Evolutionary conservation across 2,329 filamentous ascomycete genomes (phyloP).

Genomic region (Beauveria medogensis): DNA sequence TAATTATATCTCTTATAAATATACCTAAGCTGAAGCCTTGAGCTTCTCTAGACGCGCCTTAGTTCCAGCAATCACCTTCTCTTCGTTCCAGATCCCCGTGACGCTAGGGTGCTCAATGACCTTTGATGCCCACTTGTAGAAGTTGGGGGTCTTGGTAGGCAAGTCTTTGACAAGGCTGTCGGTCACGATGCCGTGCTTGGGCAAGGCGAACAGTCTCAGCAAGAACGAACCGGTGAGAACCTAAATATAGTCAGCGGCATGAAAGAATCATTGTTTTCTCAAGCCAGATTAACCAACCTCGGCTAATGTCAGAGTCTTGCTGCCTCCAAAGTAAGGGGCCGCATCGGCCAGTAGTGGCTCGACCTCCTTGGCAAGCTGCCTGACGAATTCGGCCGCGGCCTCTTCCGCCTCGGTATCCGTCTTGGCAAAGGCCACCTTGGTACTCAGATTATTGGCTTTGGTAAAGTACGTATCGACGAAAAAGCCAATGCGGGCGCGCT

Average conservation of each 20-base stretch:
- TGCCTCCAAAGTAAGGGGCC: constrained; percentile 56
- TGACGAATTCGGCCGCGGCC: constrained; percentile 42
- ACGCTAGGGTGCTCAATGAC: constrained; percentile 58
- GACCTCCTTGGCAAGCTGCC: constrained; percentile 57
- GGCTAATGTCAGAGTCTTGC: constrained; percentile 57
- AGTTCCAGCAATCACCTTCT: constrained; percentile 13
- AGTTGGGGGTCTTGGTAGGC: constrained; percentile 51
- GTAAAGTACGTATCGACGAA: constrained; percentile 63
- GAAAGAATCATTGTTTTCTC: neutral
- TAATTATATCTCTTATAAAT: no score
- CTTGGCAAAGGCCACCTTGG: constrained; percentile 39
- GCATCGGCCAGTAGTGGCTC: constrained; percentile 57
- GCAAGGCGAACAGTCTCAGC: constrained; percentile 47
- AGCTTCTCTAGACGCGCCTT: constrained; percentile 16
- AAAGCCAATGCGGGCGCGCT: constrained; percentile 58
- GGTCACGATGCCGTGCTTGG: constrained; percentile 48
- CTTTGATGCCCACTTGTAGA: constrained; percentile 57
- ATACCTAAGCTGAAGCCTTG: no score
- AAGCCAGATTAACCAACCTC: constrained; percentile 45
- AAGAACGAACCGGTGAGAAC: constrained; percentile 60
- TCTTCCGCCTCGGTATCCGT: constrained; percentile 42
- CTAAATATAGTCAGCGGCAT: constrained; percentile 26
- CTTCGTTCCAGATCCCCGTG: constrained; percentile 42
- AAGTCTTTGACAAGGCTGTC: constrained; percentile 36
- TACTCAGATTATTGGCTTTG: constrained; percentile 46